A percentile compares a stretch with the other conserved stretches of the same genome.
phyloP scores from a whole-genome alignment of 2,329 filamentous ascomycete genomes.

The Ceratocystis cubensis region DNA sequence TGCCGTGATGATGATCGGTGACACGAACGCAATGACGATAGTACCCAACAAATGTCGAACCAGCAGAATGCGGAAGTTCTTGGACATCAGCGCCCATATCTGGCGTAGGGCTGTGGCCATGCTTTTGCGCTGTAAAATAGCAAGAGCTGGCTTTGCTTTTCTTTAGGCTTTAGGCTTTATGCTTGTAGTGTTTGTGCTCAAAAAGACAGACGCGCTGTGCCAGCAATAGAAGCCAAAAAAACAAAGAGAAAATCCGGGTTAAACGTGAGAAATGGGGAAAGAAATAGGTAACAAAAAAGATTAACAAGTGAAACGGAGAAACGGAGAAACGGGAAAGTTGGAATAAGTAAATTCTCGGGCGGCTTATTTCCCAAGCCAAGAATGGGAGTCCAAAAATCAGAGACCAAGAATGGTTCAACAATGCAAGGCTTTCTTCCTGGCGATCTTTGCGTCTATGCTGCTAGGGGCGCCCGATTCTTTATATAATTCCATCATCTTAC shows the following conservation, averaged over 20 bases:
- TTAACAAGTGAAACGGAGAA: background rate
- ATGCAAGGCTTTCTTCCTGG: background rate
- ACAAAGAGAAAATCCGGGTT: background rate
- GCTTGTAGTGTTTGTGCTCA: conserved; percentile 21
- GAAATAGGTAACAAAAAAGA: background rate
- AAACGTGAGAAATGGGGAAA: background rate
- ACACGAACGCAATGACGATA: conserved; percentile 43
- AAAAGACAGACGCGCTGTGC: background rate
- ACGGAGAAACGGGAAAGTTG: background rate
- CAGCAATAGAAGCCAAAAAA: background rate
- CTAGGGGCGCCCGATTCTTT: background rate
- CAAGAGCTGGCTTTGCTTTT: too few relatives aligned
- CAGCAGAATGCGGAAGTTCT: conserved; percentile 49
- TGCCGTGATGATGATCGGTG: conserved; percentile 45
- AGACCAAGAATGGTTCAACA: background rate
- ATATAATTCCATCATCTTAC: background rate
- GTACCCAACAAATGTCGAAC: conserved; percentile 42
- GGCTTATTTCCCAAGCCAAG: too few relatives aligned
- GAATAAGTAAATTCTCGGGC: background rate
- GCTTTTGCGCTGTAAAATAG: background rate
- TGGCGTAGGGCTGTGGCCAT: conserved; percentile 30
- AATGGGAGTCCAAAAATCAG: background rate
- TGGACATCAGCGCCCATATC: conserved; percentile 47
- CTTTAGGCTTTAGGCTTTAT: too few relatives aligned
- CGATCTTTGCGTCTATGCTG: background rate